Percentiles rank a stretch among this genome's conserved stretches.
phyloP scores from a whole-genome alignment of 83 land plant species.

The Diphasiastrum complanatum region DNA sequence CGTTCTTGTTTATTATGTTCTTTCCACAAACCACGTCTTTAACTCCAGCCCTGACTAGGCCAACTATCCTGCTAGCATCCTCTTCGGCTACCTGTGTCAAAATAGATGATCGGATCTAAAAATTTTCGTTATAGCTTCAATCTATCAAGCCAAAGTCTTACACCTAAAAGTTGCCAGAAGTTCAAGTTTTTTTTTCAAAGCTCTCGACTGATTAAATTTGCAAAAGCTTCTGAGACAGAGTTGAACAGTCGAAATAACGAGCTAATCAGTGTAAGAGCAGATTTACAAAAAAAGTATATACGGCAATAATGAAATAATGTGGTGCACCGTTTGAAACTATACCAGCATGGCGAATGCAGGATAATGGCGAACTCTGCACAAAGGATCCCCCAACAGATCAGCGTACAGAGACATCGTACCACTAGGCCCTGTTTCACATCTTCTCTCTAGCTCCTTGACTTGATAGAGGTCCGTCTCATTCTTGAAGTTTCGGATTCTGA shows the following conservation, averaged over 20 bases:
- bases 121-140: not conserved
- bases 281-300: not conserved
- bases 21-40: slow-evolving; percentile 74
- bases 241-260: not conserved
- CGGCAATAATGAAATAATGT: not conserved
- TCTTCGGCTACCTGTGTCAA: slow-evolving; percentile 68
- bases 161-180: not conserved
- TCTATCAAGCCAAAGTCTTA: not conserved
- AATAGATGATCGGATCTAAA: not conserved
- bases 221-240: not conserved
- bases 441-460: slow-evolving; percentile 57
- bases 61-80: slow-evolving; percentile 57
- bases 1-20: slow-evolving; percentile 13
- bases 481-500: too few relatives aligned
- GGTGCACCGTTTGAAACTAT: not conserved
- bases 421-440: slow-evolving; percentile 73
- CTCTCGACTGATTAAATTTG: not conserved
- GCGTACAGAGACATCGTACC: slow-evolving; percentile 51
- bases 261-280: not conserved
- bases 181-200: too few relatives aligned
- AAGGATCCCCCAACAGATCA: slow-evolving; percentile 82
- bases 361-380: slow-evolving; percentile 73
- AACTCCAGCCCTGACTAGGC: slow-evolving; percentile 75
- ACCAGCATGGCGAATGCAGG: slow-evolving; percentile 88
- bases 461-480: slow-evolving; percentile 38